Percentiles rank a stretch among this genome's conserved stretches.
Conservation (phyloP, 2,329 filamentous ascomycete species). For the Stemphylium vesicarium region DNA sequence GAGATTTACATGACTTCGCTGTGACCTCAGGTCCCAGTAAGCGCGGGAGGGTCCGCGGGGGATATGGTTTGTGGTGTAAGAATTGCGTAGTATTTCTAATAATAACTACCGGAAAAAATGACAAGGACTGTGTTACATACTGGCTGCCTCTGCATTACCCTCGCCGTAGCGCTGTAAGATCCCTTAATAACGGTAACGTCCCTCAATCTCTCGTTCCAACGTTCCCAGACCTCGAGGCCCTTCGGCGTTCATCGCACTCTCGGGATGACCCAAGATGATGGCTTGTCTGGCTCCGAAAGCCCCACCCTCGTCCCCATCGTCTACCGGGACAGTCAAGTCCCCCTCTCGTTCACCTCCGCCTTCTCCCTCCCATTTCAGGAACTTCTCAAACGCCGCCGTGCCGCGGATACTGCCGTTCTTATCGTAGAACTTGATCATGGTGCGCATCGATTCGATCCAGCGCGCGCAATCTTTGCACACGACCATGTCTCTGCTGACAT, state of each 20-base stretch:
- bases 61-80: not conserved
- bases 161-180: not conserved
- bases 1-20: no score
- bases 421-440: constrained; percentile 39
- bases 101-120: not conserved
- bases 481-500: constrained; percentile 32
- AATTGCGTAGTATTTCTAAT: not conserved
- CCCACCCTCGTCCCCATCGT: constrained; percentile 18
- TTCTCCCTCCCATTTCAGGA: constrained; percentile 34
- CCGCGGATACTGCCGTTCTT: constrained; percentile 39
- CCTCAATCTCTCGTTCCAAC: constrained; percentile 11
- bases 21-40: not conserved
- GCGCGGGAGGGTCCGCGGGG: not conserved
- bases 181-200: constrained; percentile 7
- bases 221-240: constrained; percentile 22
- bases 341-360: constrained; percentile 21
- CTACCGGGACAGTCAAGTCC: constrained; percentile 30
- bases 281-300: constrained; percentile 29
- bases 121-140: no score
- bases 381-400: constrained; percentile 39
- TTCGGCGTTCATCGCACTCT: constrained; percentile 19
- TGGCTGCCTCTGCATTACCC: no score
- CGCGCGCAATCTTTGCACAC: constrained; percentile 40
- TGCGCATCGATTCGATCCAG: constrained; percentile 39
- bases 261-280: constrained; percentile 32